Evolutionary conservation across 2,329 filamentous ascomycete species (phyloP).

Genomic region (Xenosphaeropsis pyriputrescens): DNA sequence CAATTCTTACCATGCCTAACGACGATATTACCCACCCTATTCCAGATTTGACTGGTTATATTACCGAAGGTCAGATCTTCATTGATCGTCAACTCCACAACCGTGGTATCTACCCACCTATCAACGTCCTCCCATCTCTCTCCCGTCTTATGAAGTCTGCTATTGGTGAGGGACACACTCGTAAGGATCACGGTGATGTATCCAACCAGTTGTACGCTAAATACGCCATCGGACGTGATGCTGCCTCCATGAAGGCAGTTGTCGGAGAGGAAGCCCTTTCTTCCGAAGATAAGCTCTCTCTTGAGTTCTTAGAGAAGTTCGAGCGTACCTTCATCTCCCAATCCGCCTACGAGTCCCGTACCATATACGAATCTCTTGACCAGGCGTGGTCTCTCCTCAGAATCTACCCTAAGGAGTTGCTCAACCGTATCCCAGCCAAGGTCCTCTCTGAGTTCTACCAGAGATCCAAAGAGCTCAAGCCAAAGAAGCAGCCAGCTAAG

Average conservation of each 20-base stretch:
- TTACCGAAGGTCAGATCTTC: constrained; percentile 98
- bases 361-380: constrained; percentile 87
- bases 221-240: constrained; percentile 97
- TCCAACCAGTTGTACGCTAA: constrained; percentile 99
- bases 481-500: constrained; percentile 38
- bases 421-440: constrained; percentile 87
- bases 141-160: constrained; percentile 99
- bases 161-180: constrained; percentile 93
- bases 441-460: constrained; percentile 73
- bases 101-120: constrained; percentile 95
- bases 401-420: constrained; percentile 94
- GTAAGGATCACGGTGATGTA: constrained; percentile 93
- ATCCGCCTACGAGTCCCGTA: constrained; percentile 80
- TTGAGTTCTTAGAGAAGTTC: constrained; percentile 98
- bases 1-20: constrained; percentile 98
- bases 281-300: constrained; percentile 88
- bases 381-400: constrained; percentile 91
- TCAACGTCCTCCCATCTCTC: constrained; percentile 94
- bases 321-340: constrained; percentile 91
- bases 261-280: constrained; percentile 96
- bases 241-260: constrained; percentile 97
- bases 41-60: constrained; percentile 96
- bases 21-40: constrained; percentile 99
- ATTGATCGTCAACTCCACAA: constrained; percentile 88
- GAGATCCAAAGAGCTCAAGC: constrained; percentile 47